Base-by-base conservation (phyloP, 2,329 filamentous ascomycete genomes). In the Cladophialophora exuberans region DNA sequence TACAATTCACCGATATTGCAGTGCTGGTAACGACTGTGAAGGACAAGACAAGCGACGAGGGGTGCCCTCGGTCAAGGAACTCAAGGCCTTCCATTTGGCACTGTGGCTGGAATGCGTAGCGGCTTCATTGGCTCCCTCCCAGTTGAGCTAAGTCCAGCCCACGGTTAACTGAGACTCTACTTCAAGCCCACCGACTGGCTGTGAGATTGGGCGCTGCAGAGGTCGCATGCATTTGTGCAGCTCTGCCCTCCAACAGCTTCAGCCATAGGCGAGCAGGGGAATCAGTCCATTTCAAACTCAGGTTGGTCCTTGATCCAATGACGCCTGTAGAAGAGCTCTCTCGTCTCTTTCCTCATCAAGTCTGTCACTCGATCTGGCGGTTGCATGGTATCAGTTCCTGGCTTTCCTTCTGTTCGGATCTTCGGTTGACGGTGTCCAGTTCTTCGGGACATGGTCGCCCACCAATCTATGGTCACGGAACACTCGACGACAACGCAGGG, bases 151-250 rank as follows among this genome's bases (percentile, higher is more conserved):
- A 25, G 39, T 38, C 33, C 35, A 26, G 28, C 38, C 48, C 25
- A 42, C 45, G 38, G 33, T 54, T 47, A 31, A 35, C 52, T 30
- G 33, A 43, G 33, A 39, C 38, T 47, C 46, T 28, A 41, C 39
- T 43, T 38, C 38, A 44, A 50, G 43, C 48, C 50, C 52, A 55
- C 56, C 54, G 43, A 56, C 49, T 54, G 57, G 53, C 23, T 54
- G 33, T 53, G 42, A 60, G 54, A 60, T 57, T 60, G 54, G 58
- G 47, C 58, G 47, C 49, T 45, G 51, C 35, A 49, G 20, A 56
- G 58, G 58, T 51, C 46, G 55, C 52, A 49, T 61, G 58, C 52
- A 52, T 48, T 43, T 42, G 45, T 43, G 39, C 52, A 54, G 41
- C 52, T 56, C 35, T n/a, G n/a, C n/a, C 33, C 52, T 51, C 30